Evolutionary conservation across 495 filamentous ascomycete species (phyloP).

Genomic region (Penicillium atrosanguineum): DNA sequence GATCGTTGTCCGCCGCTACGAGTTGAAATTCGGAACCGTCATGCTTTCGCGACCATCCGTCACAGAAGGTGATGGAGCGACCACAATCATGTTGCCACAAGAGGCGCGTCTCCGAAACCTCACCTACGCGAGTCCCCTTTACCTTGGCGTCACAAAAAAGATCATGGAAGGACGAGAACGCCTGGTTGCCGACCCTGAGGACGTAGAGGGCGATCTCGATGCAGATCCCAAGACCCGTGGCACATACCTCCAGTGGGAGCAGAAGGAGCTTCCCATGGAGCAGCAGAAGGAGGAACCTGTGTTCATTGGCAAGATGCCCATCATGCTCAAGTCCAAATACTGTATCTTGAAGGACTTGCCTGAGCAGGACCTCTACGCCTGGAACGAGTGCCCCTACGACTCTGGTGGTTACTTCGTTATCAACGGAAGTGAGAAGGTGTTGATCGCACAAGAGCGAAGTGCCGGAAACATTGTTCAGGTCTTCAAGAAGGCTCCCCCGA

Average conservation of each 20-base stretch:
- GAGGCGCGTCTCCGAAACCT: conserved; percentile 92
- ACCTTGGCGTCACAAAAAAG: conserved; percentile 76
- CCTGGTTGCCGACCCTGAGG: conserved; percentile 52
- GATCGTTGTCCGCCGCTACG: conserved; percentile 81
- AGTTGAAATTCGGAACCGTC: conserved; percentile 86
- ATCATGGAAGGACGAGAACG: conserved; percentile 79
- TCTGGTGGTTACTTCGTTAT: conserved; percentile 99
- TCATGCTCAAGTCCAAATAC: conserved; percentile 95
- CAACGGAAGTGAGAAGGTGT: conserved; percentile 98
- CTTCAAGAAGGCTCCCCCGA: conserved; percentile 91
- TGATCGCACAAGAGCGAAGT: conserved; percentile 96
- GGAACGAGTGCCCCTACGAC: conserved; percentile 96
- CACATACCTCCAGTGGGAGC: conserved; percentile 50
- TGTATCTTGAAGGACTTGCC: conserved; percentile 80
- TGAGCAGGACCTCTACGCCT: conserved; percentile 76
- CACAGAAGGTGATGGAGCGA: conserved; percentile 87
- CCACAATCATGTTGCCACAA: conserved; percentile 77
- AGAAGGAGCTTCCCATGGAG: conserved; percentile 55
- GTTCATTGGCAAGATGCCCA: conserved; percentile 90
- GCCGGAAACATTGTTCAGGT: conserved; percentile 98
- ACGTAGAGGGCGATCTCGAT: conserved; percentile 46
- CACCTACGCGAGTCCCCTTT: conserved; percentile 90
- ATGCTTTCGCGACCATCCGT: conserved; percentile 81
- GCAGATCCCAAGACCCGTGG: conserved; percentile 44
- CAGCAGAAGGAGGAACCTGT: conserved; percentile 64